phyloP scores from a whole-genome alignment of 805 yeast genomes.

The Candida sakaeoensis region DNA sequence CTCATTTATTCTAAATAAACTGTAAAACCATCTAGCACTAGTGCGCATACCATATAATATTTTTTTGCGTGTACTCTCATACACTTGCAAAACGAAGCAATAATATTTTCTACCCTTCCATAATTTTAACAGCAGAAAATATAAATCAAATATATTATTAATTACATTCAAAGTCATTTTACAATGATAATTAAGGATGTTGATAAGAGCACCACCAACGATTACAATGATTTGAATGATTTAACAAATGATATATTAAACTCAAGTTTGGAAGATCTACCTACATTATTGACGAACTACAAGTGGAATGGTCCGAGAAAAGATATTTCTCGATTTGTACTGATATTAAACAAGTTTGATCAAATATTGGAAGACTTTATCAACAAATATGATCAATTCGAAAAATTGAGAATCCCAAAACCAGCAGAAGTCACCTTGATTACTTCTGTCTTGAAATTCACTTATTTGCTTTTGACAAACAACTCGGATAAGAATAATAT shows the following conservation, averaged over 20 bases:
- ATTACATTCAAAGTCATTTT: neutral
- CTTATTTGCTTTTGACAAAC: constrained; percentile 60
- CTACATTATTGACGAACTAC: constrained; percentile 36
- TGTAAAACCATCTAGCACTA: too few relatives aligned
- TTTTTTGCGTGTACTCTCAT: constrained; percentile 1
- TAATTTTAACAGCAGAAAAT: neutral
- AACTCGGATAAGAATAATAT: constrained; percentile 61
- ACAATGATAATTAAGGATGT: constrained; percentile 1
- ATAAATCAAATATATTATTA: neutral
- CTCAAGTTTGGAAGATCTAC: constrained; percentile 37
- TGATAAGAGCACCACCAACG: neutral
- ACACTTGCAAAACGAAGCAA: neutral
- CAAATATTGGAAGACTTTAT: constrained; percentile 53
- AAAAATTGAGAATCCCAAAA: constrained; percentile 44
- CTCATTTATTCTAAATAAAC: too few relatives aligned
- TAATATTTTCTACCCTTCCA: neutral
- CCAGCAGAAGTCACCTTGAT: constrained; percentile 45
- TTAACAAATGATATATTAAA: constrained; percentile 36
- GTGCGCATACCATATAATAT: constrained; percentile 1
- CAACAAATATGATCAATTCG: constrained; percentile 48
- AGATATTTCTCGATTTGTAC: constrained; percentile 72
- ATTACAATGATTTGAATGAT: constrained; percentile 8
- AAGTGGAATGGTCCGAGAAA: constrained; percentile 64
- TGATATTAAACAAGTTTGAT: constrained; percentile 74
- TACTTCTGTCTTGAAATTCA: constrained; percentile 54